Evolutionary conservation across 495 filamentous ascomycete species (phyloP), one percentile per base, ranked within the genome.

Genomic region (Extremus antarcticus): DNA sequence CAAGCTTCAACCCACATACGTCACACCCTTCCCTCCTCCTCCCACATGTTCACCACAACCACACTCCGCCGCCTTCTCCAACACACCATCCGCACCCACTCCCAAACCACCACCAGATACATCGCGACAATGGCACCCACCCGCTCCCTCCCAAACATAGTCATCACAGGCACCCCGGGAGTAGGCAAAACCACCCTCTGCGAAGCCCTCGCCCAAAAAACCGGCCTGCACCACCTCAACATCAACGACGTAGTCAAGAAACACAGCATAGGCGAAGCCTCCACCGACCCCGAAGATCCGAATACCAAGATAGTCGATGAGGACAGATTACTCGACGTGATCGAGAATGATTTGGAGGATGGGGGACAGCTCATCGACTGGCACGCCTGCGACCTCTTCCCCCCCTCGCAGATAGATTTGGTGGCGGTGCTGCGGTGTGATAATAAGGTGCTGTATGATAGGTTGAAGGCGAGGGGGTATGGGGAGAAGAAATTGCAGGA

Each of bases 361-460:
- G 94, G 94, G 56, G 94, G 94, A 16, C 86, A 81, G 66, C 80
- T 99, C 64, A 87, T 99, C 60, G 94, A 99, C 70, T 99, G 91
- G 92, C 92, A 99, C 69, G 90, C 88, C 0, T 96, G 91, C 71
- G 94, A 99, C 65, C 72, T 97, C 25, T 97, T 99, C 66, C 91
- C 94, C 21, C 81, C 85, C 66, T 83, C 84, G 64, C 94, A 88
- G 87, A 85, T 97, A 62, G 94, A 99, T 65, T 79, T 99, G 1
- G 91, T 97, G 0, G 86, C 97, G 3, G 94, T 97, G 56, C 68
- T 99, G 53, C 77, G 94, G 15, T 88, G 84, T 51, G 81, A 88
- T 50, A 83, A 85, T 23, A 83, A 77, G 25, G 71, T 84, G 46
- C 76, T 94, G 29, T 97, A 94, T 66, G 94, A 99, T 66, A 81